Base-by-base conservation (phyloP, 331 rosid genomes). In the Malus hybrid region DNA sequence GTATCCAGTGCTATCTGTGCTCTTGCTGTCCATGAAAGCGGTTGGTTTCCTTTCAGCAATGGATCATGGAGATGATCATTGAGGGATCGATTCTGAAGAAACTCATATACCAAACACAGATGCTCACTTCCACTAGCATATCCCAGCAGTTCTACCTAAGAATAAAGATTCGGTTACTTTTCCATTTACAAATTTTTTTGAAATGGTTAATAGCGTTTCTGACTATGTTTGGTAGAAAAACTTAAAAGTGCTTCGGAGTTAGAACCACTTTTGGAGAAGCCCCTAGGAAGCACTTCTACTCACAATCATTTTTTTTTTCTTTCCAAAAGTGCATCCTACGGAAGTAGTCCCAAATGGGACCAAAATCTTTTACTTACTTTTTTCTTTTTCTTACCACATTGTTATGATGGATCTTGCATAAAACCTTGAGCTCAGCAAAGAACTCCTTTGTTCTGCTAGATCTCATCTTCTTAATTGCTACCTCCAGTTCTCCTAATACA, bases 61-160 rank as follows among this genome's bases (percentile, higher is more conserved):
- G 79, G 79, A 16, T 76, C 74, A 26, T 76, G 79, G 29, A 76
- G 79, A 57, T 76, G 79, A 12, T 68, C 74, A 57, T 36, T 42
- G 26, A 76, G 79, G 7, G 79, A 76, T 11, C 79, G 44, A 55
- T 76, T 76, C 4, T 67, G 74, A 42, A 68, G 42, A 28, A 55
- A 76, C 42, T 76, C 79, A 66, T 76, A 76, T 7, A 76, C 68
- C 56, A 76, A 44, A 57, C 56, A 76, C 1, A 57, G 68, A 56
- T 76, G 22, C 13, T 76, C 74, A 34, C 42, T 28, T 28, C 79
- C 74, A 68, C 74, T 68, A 13, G 68, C 74, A 65, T 76, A 68
- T 57, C 79, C 79, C 42, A 76, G 60, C 48, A 68, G 60, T 58
- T 68, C 79, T 29, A 76, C 79, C 79, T 76, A 26, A 16, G 9